Base-by-base conservation (phyloP, 495 filamentous ascomycete species). In the Hyaloscypha bicolor region DNA sequence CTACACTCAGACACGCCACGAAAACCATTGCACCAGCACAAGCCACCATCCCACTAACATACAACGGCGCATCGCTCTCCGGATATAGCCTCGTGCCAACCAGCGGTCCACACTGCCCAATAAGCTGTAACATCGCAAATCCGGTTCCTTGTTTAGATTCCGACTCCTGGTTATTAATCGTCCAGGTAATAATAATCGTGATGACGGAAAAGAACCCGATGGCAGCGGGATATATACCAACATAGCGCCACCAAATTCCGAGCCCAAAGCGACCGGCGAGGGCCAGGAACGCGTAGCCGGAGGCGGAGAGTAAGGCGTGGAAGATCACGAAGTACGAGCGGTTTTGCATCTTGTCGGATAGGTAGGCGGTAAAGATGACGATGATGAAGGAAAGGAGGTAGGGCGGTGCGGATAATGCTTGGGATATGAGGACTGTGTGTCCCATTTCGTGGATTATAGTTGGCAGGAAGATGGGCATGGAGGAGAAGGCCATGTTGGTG, bases 381-480 rank as follows among this genome's bases (percentile, higher is more conserved):
- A 86, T 71, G 21, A 91, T 66, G 72, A 97, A 95, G 12, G 91
- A 86, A 25, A 87, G 75, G 62, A 96, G 86, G 76, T 90, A 96
- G 0, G 93, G 91, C 0, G 93, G 93, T 12, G 91, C 91, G 19
- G 88, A 87, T 53, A 97, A 87, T 2, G 88, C 91, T 76, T 97
- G 93, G 4, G 92, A 86, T 35, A 87, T 78, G 42, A 92, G 83
- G 31, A 84, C 78, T 31, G 82, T 83, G 76, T 91, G 92, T 55
- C 90, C 90, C 91, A 94, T 94, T 22, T 87, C 82, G 56, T 86
- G 84, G 30, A 94, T 82, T 69, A 96, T 93, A 8, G 90, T 93
- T 0, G 93, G 93, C 4, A 97, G 81, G 74, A 94, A 97, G 21
- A 94, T 91, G 4, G 93, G 91, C 4, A 97, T 82, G 3, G 91